Percentiles rank a stretch among this genome's conserved stretches.
These are phyloP conservation scores for Aspergillus flavus DNA, from an alignment of 2,329 filamentous ascomycete species.

Conservation along the genomic window DNA sequence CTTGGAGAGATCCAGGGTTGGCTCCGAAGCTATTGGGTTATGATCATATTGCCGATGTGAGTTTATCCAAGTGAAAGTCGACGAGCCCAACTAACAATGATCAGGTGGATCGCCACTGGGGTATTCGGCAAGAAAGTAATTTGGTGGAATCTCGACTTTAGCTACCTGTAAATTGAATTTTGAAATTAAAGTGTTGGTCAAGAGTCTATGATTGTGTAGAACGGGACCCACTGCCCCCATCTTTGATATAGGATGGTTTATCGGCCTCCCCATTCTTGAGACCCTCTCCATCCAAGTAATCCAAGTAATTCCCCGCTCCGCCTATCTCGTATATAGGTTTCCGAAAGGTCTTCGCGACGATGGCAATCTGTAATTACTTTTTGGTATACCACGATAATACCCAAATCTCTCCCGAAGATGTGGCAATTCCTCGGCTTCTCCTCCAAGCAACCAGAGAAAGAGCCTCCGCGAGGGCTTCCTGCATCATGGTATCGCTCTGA, in stretches of 20 bases:
- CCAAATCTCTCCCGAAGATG: neutral
- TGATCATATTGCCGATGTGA: constrained; percentile 41
- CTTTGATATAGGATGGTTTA: neutral
- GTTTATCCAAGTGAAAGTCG: constrained; percentile 15
- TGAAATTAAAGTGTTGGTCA: neutral
- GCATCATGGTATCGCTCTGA: constrained; percentile 32
- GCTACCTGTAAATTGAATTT: neutral
- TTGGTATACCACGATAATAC: neutral
- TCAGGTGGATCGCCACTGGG: neutral
- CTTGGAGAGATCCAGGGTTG: constrained; percentile 46
- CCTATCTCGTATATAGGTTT: neutral
- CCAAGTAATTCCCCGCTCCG: neutral
- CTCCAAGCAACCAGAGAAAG: neutral
- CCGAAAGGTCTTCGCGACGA: neutral
- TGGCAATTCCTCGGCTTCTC: neutral
- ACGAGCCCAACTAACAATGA: neutral
- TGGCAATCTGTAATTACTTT: neutral
- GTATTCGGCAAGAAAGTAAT: neutral
- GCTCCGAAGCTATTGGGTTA: constrained; percentile 46
- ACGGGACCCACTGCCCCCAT: neutral
- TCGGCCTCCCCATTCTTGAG: neutral
- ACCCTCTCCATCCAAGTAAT: neutral
- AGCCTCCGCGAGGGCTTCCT: constrained; percentile 20
- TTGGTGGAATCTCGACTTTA: neutral
- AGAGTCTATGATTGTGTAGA: neutral